Conservation (phyloP, 495 filamentous ascomycete species). For the Talaromyces ruber region DNA sequence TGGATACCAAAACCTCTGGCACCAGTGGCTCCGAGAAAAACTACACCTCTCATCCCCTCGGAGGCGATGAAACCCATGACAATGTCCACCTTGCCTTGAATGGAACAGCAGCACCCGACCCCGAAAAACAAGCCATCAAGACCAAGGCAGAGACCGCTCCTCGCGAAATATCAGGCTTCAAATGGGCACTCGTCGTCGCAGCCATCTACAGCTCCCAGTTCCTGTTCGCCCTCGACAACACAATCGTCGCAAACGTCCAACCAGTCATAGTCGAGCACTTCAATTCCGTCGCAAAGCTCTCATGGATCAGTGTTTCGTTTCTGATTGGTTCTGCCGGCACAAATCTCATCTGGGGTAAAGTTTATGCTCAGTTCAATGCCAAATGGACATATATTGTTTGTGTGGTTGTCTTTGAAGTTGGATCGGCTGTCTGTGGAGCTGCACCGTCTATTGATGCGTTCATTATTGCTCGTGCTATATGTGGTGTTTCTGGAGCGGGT, state of each 20-base stretch:
- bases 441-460: conserved; percentile 42
- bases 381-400: conserved; percentile 44
- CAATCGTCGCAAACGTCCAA: conserved; percentile 51
- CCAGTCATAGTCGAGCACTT: conserved; percentile 41
- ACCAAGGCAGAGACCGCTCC: background rate
- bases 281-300: conserved; percentile 41
- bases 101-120: background rate
- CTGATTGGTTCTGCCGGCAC: conserved; percentile 38
- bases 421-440: conserved; percentile 45
- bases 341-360: conserved; percentile 23
- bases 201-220: conserved; percentile 41
- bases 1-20: background rate
- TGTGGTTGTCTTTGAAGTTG: conserved; percentile 41
- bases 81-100: background rate
- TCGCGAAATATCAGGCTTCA: conserved; percentile 6
- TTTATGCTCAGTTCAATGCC: conserved; percentile 42
- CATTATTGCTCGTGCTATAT: conserved; percentile 45
- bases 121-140: background rate
- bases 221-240: conserved; percentile 51
- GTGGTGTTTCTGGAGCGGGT: conserved; percentile 23
- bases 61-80: background rate
- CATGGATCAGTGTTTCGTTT: conserved; percentile 51
- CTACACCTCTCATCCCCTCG: background rate
- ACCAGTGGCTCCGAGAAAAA: background rate
- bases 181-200: conserved; percentile 34